These are phyloP conservation scores for Poronia punctata DNA, from an alignment of 495 filamentous ascomycete species.

Conservation along the genomic window DNA sequence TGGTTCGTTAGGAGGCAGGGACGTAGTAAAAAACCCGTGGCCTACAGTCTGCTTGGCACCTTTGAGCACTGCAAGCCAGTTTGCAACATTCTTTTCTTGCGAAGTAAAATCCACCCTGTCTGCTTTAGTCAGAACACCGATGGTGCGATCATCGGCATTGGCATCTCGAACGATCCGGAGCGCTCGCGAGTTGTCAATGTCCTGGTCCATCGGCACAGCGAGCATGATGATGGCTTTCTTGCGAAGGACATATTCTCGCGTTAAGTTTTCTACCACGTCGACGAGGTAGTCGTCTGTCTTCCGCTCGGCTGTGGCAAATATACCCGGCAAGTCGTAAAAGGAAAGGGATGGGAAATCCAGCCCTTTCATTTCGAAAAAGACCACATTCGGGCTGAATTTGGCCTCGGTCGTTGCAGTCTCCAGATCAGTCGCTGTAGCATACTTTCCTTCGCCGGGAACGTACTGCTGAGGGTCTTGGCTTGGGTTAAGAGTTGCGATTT, in stretches of 20 bases:
- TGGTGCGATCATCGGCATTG: slow-evolving; percentile 49
- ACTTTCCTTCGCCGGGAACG: slow-evolving; percentile 32
- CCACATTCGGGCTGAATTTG: slow-evolving; percentile 66
- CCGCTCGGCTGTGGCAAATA: slow-evolving; percentile 54
- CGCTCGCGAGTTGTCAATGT: slow-evolving; percentile 59
- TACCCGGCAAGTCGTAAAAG: slow-evolving; percentile 71
- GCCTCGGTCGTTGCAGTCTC: slow-evolving; percentile 32
- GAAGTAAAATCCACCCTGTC: slow-evolving; percentile 41
- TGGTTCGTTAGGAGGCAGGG: slow-evolving; percentile 28
- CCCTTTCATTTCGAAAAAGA: slow-evolving; percentile 60
- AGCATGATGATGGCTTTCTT: slow-evolving; percentile 60
- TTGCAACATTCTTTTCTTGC: slow-evolving; percentile 32
- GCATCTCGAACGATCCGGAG: slow-evolving; percentile 49
- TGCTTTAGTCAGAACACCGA: slow-evolving; percentile 75
- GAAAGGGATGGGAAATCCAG: slow-evolving; percentile 57
- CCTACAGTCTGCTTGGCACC: slow-evolving; percentile 46
- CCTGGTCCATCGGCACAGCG: slow-evolving; percentile 61
- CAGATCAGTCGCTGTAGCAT: slow-evolving; percentile 15
- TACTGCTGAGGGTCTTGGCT: slow-evolving; percentile 30
- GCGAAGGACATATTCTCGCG: slow-evolving; percentile 54
- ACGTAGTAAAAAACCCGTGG: slow-evolving; percentile 53
- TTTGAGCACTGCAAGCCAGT: slow-evolving; percentile 51
- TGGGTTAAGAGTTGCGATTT: slow-evolving; percentile 62
- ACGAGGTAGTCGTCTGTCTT: slow-evolving; percentile 53
- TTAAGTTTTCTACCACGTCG: slow-evolving; percentile 55